Base-by-base conservation (phyloP, 2,329 filamentous ascomycete species). In the Saccharata proteae region DNA sequence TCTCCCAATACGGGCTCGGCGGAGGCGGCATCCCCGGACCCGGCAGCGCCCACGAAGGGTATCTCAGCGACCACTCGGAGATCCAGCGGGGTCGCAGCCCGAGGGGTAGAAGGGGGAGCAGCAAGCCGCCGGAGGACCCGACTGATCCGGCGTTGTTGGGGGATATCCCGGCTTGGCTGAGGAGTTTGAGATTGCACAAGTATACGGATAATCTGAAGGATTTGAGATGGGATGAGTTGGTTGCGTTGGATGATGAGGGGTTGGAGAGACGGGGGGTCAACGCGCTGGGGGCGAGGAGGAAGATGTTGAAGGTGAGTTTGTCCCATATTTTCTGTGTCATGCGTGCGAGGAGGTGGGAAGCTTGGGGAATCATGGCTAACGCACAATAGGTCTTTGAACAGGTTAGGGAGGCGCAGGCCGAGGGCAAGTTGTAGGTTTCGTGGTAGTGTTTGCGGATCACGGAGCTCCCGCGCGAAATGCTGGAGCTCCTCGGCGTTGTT, bases 191-290 rank as follows among this genome's bases (percentile, higher is more conserved):
- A 38, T 68, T 98, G 47, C 90, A 98, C 68, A 98, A 98, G 65
- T 98, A 98, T 60, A 98, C 90, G 7, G 90, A 98, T 45, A 92
- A 96, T 46, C 63, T 98, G 41, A 98, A 96, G 62, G 88, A 96
- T 50, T 74, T 96, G 67, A 85, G 90, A 49, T 98, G 90, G 90
- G 81, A 79, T 16, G 90, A 98, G 32, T 62, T 98, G 45, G 66
- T 98, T 38, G 81, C 90, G 56, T 65, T 98, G 44, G 84, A 94
- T 48, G 90, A 98, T 45, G 86, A 86, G 51, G 86, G 83, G 29
- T 65, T 98, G 40, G 88, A 96, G 60, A 81, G 84, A 16, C 79
- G 84, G 31, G 90, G 90, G 29, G 90, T 98, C 18, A 94, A 93
- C 55, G 90, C 90, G 32, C 71, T 96, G 35, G 90, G 90, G 46